Conservation (phyloP, 352 stramenopile species). For the Globisporangium splendens region DNA sequence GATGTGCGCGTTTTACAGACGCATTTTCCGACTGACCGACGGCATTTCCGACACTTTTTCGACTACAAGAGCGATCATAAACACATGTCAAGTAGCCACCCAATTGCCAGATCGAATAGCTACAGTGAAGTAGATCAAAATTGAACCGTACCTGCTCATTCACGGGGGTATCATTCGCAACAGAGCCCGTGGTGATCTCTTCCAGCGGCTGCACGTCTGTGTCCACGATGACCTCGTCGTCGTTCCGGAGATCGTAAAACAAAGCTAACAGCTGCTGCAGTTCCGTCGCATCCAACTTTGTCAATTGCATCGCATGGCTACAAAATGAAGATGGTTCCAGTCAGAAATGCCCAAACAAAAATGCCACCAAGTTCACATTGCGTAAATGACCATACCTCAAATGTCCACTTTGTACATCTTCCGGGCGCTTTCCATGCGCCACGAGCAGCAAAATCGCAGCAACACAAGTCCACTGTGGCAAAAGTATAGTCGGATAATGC, state of each 20-base stretch:
- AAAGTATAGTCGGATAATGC: constrained; percentile 3
- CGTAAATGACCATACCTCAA: constrained; percentile 28
- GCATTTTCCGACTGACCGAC: constrained; percentile 55
- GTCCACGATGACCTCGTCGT: constrained; percentile 61
- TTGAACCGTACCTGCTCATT: constrained; percentile 4
- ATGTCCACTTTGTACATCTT: constrained; percentile 33
- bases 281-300: constrained; percentile 62
- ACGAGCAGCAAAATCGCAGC: constrained; percentile 65
- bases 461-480: constrained; percentile 58
- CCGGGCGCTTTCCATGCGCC: constrained; percentile 41
- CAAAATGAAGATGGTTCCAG: no score
- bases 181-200: constrained; percentile 12
- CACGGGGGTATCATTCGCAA: constrained; percentile 9
- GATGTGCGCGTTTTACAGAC: constrained; percentile 35
- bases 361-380: neutral
- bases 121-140: neutral
- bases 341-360: no score
- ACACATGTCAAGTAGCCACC: neutral
- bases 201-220: constrained; percentile 35
- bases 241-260: constrained; percentile 61
- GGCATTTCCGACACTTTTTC: constrained; percentile 72
- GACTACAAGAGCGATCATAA: neutral
- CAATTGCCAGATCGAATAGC: neutral
- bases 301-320: constrained; percentile 34
- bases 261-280: constrained; percentile 60